Percentiles rank a stretch among this genome's conserved stretches.
Evolutionary conservation across 2,329 filamentous ascomycete genomes (phyloP).

Genomic region (Ustulina deusta): DNA sequence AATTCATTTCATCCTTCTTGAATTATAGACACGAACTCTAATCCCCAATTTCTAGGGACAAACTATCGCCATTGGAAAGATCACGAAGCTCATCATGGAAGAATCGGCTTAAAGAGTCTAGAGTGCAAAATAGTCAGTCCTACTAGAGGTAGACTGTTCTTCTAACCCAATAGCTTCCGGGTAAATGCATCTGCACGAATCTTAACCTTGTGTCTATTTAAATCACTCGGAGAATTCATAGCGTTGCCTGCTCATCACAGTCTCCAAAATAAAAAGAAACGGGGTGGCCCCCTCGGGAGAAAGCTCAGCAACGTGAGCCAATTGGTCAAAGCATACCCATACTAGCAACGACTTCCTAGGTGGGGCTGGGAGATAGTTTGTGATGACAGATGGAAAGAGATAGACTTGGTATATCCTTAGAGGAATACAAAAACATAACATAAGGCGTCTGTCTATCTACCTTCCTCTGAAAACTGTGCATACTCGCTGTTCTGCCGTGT

Average conservation of each 20-base stretch:
- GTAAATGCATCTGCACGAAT: neutral
- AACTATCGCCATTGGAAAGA: slow-evolving; percentile 99
- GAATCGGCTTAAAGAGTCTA: slow-evolving; percentile 45
- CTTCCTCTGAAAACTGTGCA: too few species aligned
- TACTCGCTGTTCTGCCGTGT: too few species aligned
- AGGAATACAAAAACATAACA: neutral
- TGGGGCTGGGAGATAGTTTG: slow-evolving; percentile 6
- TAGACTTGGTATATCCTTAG: slow-evolving; percentile 1
- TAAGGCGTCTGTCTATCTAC: too few species aligned
- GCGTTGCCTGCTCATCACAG: neutral
- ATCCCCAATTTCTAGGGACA: slow-evolving; percentile 74
- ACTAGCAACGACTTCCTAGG: slow-evolving; percentile 3
- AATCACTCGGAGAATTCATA: neutral
- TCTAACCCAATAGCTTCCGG: neutral
- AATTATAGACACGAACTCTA: slow-evolving; percentile 44
- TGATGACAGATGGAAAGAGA: neutral
- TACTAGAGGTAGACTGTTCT: neutral
- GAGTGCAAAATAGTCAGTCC: neutral
- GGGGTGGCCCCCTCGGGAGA: neutral
- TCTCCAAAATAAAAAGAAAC: neutral
- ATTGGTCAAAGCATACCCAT: neutral
- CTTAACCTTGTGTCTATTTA: neutral
- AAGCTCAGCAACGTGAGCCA: neutral
- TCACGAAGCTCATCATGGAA: slow-evolving; percentile 81
- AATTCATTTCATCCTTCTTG: slow-evolving; percentile 43